Conservation (phyloP, 192 early-diverging fungal species). For the Podila epicladia region DNA sequence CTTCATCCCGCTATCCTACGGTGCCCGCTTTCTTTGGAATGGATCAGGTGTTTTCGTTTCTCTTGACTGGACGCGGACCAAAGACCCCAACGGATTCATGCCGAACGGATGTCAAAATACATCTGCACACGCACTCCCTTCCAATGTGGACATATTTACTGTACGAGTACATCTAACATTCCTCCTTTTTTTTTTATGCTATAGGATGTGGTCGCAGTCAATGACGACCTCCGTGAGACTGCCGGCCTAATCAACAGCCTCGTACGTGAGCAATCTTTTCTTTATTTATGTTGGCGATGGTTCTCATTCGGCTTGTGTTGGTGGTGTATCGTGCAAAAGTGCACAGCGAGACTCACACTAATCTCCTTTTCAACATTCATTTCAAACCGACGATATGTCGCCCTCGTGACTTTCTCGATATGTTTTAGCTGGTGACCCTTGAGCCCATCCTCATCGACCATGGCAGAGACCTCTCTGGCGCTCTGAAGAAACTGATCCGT, state of each 20-base stretch:
- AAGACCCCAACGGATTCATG: too few species aligned
- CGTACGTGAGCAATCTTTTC: constrained; percentile 9
- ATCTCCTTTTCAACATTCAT: background rate
- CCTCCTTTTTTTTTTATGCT: background rate
- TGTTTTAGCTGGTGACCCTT: constrained; percentile 17
- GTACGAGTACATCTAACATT: background rate
- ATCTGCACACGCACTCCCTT: constrained; percentile 3
- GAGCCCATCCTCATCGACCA: constrained; percentile 44
- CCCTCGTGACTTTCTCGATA: background rate
- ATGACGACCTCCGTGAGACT: constrained; percentile 42
- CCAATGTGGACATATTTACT: background rate
- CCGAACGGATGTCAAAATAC: background rate
- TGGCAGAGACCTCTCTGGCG: constrained; percentile 21
- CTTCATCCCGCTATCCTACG: background rate
- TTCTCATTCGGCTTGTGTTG: background rate
- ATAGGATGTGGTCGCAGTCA: constrained; percentile 34
- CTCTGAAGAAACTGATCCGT: constrained; percentile 42
- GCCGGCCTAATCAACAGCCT: constrained; percentile 24
- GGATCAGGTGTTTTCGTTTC: background rate
- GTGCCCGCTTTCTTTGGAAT: background rate
- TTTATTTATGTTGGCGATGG: background rate
- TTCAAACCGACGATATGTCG: background rate
- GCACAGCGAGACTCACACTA: background rate
- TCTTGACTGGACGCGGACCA: background rate
- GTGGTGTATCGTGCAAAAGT: background rate